Evolutionary conservation across 1,284 basidiomycete genomes (phyloP), one percentile per base, ranked within the genome.

Genomic region (Tilletia setariae): DNA sequence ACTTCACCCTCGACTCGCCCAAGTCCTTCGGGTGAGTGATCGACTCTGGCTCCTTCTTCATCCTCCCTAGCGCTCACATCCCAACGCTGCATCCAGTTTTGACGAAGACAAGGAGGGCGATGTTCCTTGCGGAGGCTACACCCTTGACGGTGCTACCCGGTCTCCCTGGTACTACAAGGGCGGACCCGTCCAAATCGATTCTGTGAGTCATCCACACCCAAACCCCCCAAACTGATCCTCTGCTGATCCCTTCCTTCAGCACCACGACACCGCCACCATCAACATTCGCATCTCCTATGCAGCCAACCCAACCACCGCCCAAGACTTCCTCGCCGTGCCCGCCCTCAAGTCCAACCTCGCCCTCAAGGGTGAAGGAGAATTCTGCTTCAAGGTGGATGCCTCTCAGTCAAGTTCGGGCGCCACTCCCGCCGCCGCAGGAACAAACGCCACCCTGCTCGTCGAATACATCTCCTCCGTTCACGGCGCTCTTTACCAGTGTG

Each of bases 301-400:
- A 19, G 30, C 23, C 6, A 61, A 66, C 40, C 51, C 51, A 25
- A 66, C 51, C 35, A 13, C 8, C 9, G 63, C 49, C 30, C 15
- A 28, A 35, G 56, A 61, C 28, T 61, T 61, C 56, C 28, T 30
- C 28, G 56, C 73, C 35, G 46, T 68, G 68, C 71, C 75, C 66
- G 73, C 70, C 3, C 72, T 75, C 69, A 75, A 76, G 71, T 69
- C 72, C 53, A 69, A 69, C 70, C 73, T 75, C 59, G 67, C 71
- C 19, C 68, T 72, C 66, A 64, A 28, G 23, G 63, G 56, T 8
- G 13, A 43, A 28, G 59, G 46, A 25, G 71, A 70, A n/a, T 73
- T 73, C 44, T 72, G 71, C 64, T 69, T 74, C 62, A 69, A 68
- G 56, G 70, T 67, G 21, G 71, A 74, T 23, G 69, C 71, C 0